phyloP scores from a whole-genome alignment of 805 yeast genomes.

The Yamadazyma nakazawae region DNA sequence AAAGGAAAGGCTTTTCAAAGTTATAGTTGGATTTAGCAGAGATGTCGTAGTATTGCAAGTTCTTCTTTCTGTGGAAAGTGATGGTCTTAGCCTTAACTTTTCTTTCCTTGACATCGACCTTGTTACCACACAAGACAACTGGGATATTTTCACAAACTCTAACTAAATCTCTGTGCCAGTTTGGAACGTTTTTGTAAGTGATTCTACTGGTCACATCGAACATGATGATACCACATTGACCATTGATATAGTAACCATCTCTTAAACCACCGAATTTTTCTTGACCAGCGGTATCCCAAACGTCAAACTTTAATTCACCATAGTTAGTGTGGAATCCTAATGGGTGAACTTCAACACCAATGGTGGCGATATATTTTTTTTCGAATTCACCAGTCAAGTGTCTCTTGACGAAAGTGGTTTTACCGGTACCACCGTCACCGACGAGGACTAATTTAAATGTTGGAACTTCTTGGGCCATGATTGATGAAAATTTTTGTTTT shows the following conservation, averaged over 20 bases:
- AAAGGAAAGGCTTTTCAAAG: slow-evolving; percentile 99
- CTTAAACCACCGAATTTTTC: slow-evolving; percentile 99
- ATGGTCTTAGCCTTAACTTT: slow-evolving; percentile 99
- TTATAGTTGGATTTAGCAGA: slow-evolving; percentile 99
- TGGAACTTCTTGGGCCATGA: slow-evolving; percentile 81
- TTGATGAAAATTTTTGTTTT: not conserved
- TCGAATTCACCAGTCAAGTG: slow-evolving; percentile 99
- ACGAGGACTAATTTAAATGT: slow-evolving; percentile 97
- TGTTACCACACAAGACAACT: slow-evolving; percentile 98
- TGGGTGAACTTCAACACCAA: slow-evolving; percentile 99
- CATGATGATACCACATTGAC: slow-evolving; percentile 99
- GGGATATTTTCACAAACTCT: slow-evolving; percentile 99
- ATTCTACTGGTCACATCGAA: slow-evolving; percentile 99
- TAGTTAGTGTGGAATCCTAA: slow-evolving; percentile 96
- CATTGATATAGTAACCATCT: slow-evolving; percentile 99
- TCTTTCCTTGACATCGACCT: slow-evolving; percentile 99
- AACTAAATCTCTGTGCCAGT: slow-evolving; percentile 99
- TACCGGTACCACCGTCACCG: slow-evolving; percentile 99
- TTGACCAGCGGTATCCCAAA: slow-evolving; percentile 99
- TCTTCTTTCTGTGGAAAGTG: slow-evolving; percentile 99
- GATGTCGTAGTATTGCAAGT: slow-evolving; percentile 98
- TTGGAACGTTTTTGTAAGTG: slow-evolving; percentile 99
- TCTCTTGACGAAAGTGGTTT: slow-evolving; percentile 99
- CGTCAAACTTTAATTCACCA: slow-evolving; percentile 98
- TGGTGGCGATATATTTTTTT: slow-evolving; percentile 97